Conservation (phyloP, 306 rosid species). For the Vachellia collinsii region DNA sequence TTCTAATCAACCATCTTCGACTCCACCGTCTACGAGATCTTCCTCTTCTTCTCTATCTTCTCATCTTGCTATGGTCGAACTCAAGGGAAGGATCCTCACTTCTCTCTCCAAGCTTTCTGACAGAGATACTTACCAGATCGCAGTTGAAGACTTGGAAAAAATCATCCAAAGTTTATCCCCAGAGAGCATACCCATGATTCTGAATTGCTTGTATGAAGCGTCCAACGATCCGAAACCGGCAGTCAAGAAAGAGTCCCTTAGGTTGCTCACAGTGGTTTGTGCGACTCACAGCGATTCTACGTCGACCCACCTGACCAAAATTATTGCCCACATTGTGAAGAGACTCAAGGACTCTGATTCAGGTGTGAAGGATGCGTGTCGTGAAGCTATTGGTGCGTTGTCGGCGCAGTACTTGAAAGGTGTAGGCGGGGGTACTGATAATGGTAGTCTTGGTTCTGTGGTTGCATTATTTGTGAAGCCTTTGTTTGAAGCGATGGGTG, state of each 20-base stretch:
- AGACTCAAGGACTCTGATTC: constrained; percentile 88
- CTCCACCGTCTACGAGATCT: constrained; percentile 49
- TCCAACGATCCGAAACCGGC: constrained; percentile 84
- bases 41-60: constrained; percentile 60
- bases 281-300: constrained; percentile 65
- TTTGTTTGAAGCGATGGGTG: constrained; percentile 91
- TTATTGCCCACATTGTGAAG: constrained; percentile 64
- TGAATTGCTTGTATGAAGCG: constrained; percentile 85
- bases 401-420: constrained; percentile 61
- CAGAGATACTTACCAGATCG: constrained; percentile 94
- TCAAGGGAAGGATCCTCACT: constrained; percentile 83
- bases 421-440: constrained; percentile 21
- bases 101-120: constrained; percentile 90
- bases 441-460: constrained; percentile 55
- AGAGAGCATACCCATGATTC: constrained; percentile 79
- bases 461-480: constrained; percentile 91
- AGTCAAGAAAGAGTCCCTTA: constrained; percentile 75
- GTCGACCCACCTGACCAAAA: constrained; percentile 71
- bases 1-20: constrained; percentile 52
- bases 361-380: constrained; percentile 74
- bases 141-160: constrained; percentile 82
- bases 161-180: constrained; percentile 65
- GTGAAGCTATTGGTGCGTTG: constrained; percentile 73
- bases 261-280: constrained; percentile 67
- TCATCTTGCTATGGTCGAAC: constrained; percentile 92